These are phyloP conservation scores for Blastobotrys ciferrii DNA, from an alignment of 1,139 yeast genomes.

Conservation along the genomic window DNA sequence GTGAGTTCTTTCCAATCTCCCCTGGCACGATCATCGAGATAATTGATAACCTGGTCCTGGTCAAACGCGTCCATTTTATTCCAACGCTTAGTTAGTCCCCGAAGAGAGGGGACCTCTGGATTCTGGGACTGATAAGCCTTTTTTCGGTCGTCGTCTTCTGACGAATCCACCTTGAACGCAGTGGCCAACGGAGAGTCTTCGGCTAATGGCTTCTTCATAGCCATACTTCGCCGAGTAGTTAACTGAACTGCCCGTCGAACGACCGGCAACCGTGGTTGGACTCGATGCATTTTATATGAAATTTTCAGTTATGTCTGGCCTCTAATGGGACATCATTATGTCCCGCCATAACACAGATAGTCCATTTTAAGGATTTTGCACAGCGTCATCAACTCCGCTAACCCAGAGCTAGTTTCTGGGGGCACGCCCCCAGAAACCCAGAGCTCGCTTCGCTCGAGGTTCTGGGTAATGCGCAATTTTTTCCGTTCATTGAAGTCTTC, in stretches of 20 bases:
- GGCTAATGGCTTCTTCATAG: neutral
- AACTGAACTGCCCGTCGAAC: neutral
- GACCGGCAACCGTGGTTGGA: neutral
- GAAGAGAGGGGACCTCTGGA: conserved; percentile 35
- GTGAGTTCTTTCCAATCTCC: conserved; percentile 42
- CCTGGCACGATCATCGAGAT: conserved; percentile 44
- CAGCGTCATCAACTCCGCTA: no score
- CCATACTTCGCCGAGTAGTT: neutral
- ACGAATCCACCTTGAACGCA: conserved; percentile 33
- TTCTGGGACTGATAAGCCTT: conserved; percentile 31
- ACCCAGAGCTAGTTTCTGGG: no score
- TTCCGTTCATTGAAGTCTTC: no score
- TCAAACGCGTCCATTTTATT: conserved; percentile 38
- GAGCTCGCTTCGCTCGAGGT: no score
- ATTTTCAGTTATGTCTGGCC: no score
- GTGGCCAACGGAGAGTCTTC: conserved; percentile 28
- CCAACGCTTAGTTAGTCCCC: conserved; percentile 39
- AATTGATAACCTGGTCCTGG: conserved; percentile 45
- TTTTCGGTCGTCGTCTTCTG: conserved; percentile 32
- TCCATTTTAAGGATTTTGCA: neutral
- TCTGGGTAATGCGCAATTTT: no score
- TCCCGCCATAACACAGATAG: neutral
- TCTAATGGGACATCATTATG: no score
- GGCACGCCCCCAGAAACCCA: no score
- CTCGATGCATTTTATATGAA: neutral